Percentiles rank a stretch among this genome's conserved stretches.
These are phyloP conservation scores for Grosmannia huntii DNA, from an alignment of 2,329 filamentous ascomycete species.

Conservation along the genomic window DNA sequence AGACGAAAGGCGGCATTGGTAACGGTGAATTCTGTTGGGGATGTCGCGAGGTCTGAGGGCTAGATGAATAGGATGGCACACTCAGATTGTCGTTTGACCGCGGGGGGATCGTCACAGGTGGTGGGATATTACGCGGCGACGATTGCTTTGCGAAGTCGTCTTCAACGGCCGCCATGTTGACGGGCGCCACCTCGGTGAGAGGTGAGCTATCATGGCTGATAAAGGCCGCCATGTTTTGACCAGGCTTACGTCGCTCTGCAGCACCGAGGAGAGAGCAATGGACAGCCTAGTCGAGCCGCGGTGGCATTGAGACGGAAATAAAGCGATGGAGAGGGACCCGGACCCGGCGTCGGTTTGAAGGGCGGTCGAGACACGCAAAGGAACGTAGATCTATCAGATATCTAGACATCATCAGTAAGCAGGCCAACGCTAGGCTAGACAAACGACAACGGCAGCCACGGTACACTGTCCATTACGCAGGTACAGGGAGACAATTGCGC, in stretches of 20 bases:
- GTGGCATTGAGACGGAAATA: slow-evolving; percentile 23
- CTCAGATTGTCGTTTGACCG: slow-evolving; percentile 13
- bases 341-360: background rate
- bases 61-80: slow-evolving; percentile 10
- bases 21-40: slow-evolving; percentile 23
- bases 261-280: slow-evolving; percentile 21
- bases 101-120: slow-evolving; percentile 17
- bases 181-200: background rate
- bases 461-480: background rate
- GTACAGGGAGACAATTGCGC: background rate
- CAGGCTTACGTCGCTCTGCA: no score
- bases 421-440: background rate
- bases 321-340: background rate
- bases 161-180: slow-evolving; percentile 4
- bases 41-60: slow-evolving; percentile 18
- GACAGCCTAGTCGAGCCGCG: slow-evolving; percentile 22
- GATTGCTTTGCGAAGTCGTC: slow-evolving; percentile 9
- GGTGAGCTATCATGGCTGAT: slow-evolving; percentile 10
- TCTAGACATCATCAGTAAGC: background rate
- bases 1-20: slow-evolving; percentile 54
- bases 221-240: slow-evolving; percentile 19
- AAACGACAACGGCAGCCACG: background rate
- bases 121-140: slow-evolving; percentile 13
- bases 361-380: background rate
- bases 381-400: background rate